phyloP scores from a whole-genome alignment of 2,329 filamentous ascomycete species.

The Alternaria alternata region DNA sequence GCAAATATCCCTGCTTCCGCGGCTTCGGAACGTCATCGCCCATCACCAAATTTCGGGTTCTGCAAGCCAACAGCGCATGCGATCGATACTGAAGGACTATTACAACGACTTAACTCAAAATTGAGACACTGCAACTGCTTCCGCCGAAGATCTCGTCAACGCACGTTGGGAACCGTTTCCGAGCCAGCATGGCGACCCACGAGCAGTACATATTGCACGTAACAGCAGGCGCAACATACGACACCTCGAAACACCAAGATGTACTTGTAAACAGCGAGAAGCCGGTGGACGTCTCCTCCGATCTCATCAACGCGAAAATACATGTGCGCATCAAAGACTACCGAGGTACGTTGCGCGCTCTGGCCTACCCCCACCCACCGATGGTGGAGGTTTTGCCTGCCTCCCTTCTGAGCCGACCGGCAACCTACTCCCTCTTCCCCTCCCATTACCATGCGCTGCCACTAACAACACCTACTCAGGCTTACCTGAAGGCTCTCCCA shows the following conservation, averaged over 20 bases:
- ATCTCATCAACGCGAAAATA: conserved; percentile 71
- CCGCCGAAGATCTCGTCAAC: rapidly evolving
- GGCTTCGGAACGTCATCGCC: conserved; percentile 19
- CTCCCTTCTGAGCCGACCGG: too few relatives aligned
- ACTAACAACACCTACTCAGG: conserved; percentile 56
- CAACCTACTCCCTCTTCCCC: background rate
- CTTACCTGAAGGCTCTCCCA: conserved; percentile 74
- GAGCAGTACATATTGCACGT: conserved; percentile 79
- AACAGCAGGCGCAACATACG: conserved; percentile 81
- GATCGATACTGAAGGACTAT: background rate
- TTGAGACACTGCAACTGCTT: too few relatives aligned
- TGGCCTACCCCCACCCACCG: too few relatives aligned
- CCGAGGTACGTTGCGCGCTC: conserved; percentile 46
- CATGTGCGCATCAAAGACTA: conserved; percentile 77
- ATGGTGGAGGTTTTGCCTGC: background rate
- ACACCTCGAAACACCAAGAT: conserved; percentile 72
- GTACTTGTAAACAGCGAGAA: conserved; percentile 78
- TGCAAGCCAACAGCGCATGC: background rate
- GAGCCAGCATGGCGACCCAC: conserved; percentile 54
- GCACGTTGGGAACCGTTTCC: background rate
- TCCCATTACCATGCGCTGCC: background rate
- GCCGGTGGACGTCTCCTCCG: conserved; percentile 68
- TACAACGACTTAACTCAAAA: background rate
- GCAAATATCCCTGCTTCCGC: conserved; percentile 3
- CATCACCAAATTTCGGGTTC: conserved; percentile 20